Evolutionary conservation across 306 rosid genomes (phyloP).

Genomic region (Bauhinia variegata): DNA sequence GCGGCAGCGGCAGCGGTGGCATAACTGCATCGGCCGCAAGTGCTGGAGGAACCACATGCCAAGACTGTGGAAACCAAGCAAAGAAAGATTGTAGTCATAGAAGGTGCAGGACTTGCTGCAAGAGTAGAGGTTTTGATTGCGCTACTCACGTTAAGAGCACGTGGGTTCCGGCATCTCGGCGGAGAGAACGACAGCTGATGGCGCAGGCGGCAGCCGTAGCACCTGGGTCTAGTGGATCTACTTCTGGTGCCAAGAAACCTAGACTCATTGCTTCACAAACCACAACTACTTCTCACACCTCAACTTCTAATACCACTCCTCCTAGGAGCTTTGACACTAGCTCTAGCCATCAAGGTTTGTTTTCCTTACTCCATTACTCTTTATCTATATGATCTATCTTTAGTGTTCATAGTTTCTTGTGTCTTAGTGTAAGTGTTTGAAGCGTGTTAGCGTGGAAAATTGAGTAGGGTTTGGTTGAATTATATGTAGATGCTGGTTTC

Average conservation of each 20-base stretch:
- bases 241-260: constrained; percentile 81
- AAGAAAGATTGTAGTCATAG: constrained; percentile 86
- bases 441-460: neutral
- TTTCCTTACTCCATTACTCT: neutral
- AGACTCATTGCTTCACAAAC: constrained; percentile 76
- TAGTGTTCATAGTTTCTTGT: too few species aligned
- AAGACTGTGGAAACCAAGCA: constrained; percentile 95
- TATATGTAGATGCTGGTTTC: constrained; percentile 60
- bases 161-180: constrained; percentile 91
- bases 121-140: constrained; percentile 89
- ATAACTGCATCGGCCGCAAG: constrained; percentile 41
- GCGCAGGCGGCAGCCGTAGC: neutral
- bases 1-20: constrained; percentile 31
- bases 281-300: constrained; percentile 75
- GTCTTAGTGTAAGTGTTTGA: neutral
- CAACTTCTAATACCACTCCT: constrained; percentile 92
- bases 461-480: constrained; percentile 38
- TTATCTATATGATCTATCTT: too few species aligned
- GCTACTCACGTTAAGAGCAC: constrained; percentile 93
- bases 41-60: constrained; percentile 62
- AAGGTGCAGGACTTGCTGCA: constrained; percentile 91
- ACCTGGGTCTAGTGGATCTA: constrained; percentile 69
- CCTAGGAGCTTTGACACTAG: constrained; percentile 93
- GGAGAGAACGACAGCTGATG: constrained; percentile 80
- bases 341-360: constrained; percentile 88